phyloP scores from a whole-genome alignment of 805 yeast species.

The Hanseniaspora singularis region DNA sequence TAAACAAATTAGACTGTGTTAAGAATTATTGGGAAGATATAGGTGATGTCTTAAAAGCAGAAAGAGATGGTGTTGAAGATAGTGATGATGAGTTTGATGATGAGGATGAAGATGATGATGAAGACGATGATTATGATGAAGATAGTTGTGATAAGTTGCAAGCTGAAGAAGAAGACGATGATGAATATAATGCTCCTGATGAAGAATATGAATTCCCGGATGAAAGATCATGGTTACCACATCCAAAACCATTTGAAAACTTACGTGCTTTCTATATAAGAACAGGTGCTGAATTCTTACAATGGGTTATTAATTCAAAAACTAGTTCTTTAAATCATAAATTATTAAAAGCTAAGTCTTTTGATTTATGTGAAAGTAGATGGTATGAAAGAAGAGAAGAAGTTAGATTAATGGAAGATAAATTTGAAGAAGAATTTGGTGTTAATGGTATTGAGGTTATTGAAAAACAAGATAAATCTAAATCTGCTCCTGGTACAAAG shows the following conservation, averaged over 20 bases:
- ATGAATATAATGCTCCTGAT: constrained; percentile 47
- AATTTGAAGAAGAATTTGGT: constrained; percentile 80
- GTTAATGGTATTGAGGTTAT: constrained; percentile 60
- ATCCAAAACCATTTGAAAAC: constrained; percentile 85
- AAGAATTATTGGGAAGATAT: constrained; percentile 84
- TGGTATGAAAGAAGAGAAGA: constrained; percentile 99
- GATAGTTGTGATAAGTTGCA: constrained; percentile 31
- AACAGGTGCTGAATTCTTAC: constrained; percentile 74
- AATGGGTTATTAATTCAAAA: constrained; percentile 76
- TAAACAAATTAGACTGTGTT: constrained; percentile 78
- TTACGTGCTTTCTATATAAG: constrained; percentile 75
- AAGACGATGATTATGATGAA: constrained; percentile 44
- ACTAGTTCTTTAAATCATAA: constrained; percentile 81
- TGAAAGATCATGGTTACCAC: constrained; percentile 92
- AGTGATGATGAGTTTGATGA: constrained; percentile 58
- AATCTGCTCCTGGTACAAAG: constrained; percentile 28
- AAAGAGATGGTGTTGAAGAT: constrained; percentile 39
- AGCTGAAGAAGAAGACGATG: constrained; percentile 54
- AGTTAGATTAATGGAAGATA: constrained; percentile 76
- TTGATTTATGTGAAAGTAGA: constrained; percentile 82
- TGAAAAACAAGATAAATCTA: constrained; percentile 49
- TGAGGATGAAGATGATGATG: constrained; percentile 61
- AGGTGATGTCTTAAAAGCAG: constrained; percentile 39
- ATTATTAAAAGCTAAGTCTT: constrained; percentile 74
- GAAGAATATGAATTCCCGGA: constrained; percentile 70